Evolutionary conservation across 1,284 basidiomycete species (phyloP).

Genomic region (Ceratobasidium theobromae): DNA sequence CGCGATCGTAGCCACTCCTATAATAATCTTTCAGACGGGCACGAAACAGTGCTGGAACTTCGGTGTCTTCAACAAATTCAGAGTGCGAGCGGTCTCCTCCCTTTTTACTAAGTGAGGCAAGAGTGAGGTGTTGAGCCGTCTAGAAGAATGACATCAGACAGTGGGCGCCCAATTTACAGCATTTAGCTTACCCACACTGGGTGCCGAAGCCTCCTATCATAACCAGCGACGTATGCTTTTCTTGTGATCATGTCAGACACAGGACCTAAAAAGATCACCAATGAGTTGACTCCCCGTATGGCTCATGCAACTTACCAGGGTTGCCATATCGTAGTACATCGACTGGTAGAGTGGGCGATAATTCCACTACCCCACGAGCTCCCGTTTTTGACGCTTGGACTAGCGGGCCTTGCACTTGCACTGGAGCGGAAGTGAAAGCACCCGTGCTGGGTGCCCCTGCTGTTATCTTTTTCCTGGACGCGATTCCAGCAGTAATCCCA

Average conservation of each 20-base stretch:
- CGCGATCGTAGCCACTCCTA: constrained; percentile 92
- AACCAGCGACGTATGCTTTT: constrained; percentile 83
- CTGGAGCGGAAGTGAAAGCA: constrained; percentile 23
- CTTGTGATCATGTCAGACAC: constrained; percentile 77
- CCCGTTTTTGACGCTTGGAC: constrained; percentile 38
- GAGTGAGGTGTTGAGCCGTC: constrained; percentile 92
- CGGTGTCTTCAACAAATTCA: constrained; percentile 83
- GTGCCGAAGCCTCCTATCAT: constrained; percentile 88
- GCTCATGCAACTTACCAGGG: constrained; percentile 56
- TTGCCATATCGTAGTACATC: constrained; percentile 67
- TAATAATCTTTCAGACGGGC: constrained; percentile 90
- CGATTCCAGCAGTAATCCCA: constrained; percentile 56
- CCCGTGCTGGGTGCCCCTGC: constrained; percentile 29
- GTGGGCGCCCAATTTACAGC: not conserved
- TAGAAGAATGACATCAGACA: constrained; percentile 41
- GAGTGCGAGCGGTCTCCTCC: constrained; percentile 73
- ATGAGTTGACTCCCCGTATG: not conserved
- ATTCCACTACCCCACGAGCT: constrained; percentile 39
- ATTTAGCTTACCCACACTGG: constrained; percentile 75
- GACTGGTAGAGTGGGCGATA: constrained; percentile 43
- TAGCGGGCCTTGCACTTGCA: constrained; percentile 30
- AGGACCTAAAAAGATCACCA: constrained; percentile 60
- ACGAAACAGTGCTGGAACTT: constrained; percentile 77
- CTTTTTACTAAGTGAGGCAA: constrained; percentile 59
- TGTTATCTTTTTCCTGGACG: constrained; percentile 38